These are phyloP conservation scores for Lagerstroemia speciosa DNA, from an alignment of 345 rosid species.

Conservation along the genomic window DNA sequence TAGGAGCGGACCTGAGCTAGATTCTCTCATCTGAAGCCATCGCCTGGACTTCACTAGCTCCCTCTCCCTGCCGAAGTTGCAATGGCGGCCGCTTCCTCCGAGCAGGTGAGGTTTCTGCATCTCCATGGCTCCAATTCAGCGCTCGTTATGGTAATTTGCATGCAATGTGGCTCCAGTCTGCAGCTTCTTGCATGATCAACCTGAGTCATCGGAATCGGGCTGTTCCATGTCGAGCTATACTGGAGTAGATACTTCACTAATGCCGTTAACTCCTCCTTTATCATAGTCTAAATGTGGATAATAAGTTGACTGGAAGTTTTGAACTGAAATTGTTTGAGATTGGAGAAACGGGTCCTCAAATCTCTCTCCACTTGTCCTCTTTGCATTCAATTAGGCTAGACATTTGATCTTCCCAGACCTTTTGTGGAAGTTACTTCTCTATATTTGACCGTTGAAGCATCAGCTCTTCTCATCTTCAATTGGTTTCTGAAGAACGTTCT, in stretches of 20 bases:
- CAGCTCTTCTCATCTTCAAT: not conserved
- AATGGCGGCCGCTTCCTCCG: slow-evolving; percentile 20
- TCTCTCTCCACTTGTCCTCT: too few relatives aligned
- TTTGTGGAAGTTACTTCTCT: not conserved
- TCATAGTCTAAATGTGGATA: not conserved
- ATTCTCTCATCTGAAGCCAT: too few relatives aligned
- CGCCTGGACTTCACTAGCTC: slow-evolving; percentile 6
- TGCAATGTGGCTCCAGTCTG: not conserved
- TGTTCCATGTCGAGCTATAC: too few relatives aligned
- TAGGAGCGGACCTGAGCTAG: too few relatives aligned
- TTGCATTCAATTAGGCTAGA: too few relatives aligned
- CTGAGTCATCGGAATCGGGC: not conserved
- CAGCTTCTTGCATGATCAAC: not conserved
- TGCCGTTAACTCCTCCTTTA: not conserved
- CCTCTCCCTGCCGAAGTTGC: not conserved
- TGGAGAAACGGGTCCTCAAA: too few relatives aligned
- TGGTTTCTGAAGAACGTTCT: not conserved
- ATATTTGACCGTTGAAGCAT: not conserved
- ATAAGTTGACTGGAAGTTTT: too few relatives aligned
- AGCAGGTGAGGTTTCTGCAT: slow-evolving; percentile 16
- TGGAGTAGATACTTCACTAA: not conserved
- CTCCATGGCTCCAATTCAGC: not conserved
- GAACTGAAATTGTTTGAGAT: too few relatives aligned
- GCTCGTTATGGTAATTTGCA: not conserved
- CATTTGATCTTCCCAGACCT: not conserved